Conservation (phyloP, 345 rosid species). For the Erysimum cheiranthoides region DNA sequence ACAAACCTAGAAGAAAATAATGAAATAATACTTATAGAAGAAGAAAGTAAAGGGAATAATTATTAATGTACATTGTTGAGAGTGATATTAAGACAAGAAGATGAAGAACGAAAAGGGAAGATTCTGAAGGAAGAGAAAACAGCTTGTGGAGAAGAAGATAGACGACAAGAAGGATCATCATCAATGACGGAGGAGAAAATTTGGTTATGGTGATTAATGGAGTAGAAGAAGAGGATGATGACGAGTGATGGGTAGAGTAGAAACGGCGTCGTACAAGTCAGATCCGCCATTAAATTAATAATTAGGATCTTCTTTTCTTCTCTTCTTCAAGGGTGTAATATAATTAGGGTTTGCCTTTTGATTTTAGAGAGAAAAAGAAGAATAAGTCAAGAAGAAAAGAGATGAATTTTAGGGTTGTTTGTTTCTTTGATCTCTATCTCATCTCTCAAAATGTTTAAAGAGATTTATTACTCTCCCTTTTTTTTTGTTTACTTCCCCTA, state of each 20-base stretch:
- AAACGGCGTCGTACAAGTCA: constrained; percentile 50
- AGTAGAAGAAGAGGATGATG: constrained; percentile 55
- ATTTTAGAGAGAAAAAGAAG: constrained; percentile 5
- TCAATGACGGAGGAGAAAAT: constrained; percentile 27
- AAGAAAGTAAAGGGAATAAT: no score
- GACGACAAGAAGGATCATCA: constrained; percentile 37
- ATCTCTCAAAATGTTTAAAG: background rate
- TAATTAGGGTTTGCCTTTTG: constrained; percentile 16
- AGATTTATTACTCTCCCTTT: constrained; percentile 5
- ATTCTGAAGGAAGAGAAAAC: constrained; percentile 34
- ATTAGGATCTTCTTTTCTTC: constrained; percentile 11
- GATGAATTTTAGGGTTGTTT: constrained; percentile 37
- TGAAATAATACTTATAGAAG: background rate
- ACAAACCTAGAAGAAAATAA: background rate
- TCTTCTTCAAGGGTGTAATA: background rate
- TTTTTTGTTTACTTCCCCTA: background rate
- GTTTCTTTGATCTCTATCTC: background rate
- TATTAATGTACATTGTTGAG: constrained; percentile 32
- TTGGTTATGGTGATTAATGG: constrained; percentile 46
- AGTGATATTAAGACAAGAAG: constrained; percentile 36
- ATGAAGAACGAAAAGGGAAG: constrained; percentile 28
- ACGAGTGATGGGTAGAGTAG: constrained; percentile 53
- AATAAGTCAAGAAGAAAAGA: constrained; percentile 19
- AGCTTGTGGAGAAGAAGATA: constrained; percentile 21
- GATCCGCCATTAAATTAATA: constrained; percentile 51